Conservation (phyloP, 495 filamentous ascomycete species). For the Daldinia caldariorum region DNA sequence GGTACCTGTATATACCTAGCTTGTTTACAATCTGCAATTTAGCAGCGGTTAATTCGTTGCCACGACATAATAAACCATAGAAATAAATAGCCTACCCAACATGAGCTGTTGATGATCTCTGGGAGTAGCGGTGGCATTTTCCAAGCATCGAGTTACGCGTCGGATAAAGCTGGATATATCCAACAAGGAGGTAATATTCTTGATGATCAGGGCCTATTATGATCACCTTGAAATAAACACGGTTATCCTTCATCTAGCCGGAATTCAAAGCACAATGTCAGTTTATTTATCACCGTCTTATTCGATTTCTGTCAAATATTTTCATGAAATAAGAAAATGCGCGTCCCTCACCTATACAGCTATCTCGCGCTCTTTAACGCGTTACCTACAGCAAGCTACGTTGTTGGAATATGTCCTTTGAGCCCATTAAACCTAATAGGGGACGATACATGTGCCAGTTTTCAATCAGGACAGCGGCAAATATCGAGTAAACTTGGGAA, state of each 20-base stretch:
- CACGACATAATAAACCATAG: no score
- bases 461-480: background rate
- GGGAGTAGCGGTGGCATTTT: background rate
- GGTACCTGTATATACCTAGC: no score
- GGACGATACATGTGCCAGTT: conserved; percentile 2
- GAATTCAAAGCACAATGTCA: background rate
- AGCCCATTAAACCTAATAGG: conserved; percentile 7
- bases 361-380: conserved; percentile 6
- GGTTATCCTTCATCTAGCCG: background rate
- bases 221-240: background rate
- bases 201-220: background rate
- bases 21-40: no score
- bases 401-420: conserved; percentile 15
- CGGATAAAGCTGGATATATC: conserved; percentile 7
- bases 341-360: background rate
- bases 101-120: no score
- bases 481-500: background rate
- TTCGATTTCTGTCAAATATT: background rate
- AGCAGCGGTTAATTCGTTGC: background rate
- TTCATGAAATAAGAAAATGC: conserved; percentile 22
- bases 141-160: background rate
- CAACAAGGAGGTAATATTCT: conserved; percentile 1
- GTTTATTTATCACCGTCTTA: background rate
- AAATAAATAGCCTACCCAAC: no score
- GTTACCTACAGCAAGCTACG: background rate